Conservation (phyloP, 139 green algal species). For the Chlorella sp. region DNA sequence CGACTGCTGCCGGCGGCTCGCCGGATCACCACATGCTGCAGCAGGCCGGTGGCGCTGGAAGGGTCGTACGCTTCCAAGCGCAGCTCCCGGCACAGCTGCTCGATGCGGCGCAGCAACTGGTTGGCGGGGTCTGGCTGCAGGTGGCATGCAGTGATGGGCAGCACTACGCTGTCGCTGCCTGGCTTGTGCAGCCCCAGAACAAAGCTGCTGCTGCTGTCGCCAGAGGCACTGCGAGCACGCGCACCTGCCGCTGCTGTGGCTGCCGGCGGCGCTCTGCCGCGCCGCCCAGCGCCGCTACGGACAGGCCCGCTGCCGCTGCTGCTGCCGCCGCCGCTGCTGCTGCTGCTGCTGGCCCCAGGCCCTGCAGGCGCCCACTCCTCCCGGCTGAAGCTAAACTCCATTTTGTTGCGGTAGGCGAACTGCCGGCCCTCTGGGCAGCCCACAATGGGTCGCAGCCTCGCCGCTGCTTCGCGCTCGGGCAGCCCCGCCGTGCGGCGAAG, state of each 20-base stretch:
- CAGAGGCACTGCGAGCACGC: neutral
- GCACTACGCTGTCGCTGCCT: constrained; percentile 36
- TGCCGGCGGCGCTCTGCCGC: neutral
- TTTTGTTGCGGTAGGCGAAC: constrained; percentile 86
- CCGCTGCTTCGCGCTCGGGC: constrained; percentile 4
- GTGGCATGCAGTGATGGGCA: constrained; percentile 48
- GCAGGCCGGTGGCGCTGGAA: constrained; percentile 23
- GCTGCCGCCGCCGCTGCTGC: neutral
- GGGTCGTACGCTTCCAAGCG: constrained; percentile 48
- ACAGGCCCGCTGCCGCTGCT: neutral
- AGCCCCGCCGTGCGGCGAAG: constrained; percentile 70
- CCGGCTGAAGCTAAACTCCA: constrained; percentile 65
- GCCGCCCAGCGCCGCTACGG: neutral
- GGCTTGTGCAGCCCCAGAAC: constrained; percentile 47
- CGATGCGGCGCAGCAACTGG: constrained; percentile 1
- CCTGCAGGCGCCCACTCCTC: constrained; percentile 35
- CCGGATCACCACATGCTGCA: constrained; percentile 56
- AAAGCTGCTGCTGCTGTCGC: neutral
- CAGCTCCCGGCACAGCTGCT: neutral
- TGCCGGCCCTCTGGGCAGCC: constrained; percentile 29
- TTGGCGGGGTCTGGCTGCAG: constrained; percentile 37
- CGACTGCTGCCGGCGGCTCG: neutral
- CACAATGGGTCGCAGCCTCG: constrained; percentile 53
- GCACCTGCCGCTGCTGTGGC: neutral
- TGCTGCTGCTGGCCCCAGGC: neutral